Evolutionary conservation across 2,329 filamentous ascomycete species (phyloP).

Genomic region (Alternaria hordeiaustralica): DNA sequence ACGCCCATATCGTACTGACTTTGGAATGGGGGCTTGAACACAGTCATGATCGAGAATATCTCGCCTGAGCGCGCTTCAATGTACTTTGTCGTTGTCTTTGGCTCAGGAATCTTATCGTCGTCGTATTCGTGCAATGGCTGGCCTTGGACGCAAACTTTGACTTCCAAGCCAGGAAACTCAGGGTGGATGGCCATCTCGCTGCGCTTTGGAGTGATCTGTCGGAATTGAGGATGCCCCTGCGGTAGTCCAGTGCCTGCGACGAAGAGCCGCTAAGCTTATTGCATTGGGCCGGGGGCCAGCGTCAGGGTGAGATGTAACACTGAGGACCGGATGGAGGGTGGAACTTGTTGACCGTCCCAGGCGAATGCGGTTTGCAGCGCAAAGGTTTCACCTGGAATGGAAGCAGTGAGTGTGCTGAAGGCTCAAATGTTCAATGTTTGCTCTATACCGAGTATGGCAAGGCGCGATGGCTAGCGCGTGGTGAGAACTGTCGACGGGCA

Average conservation of each 20-base stretch:
- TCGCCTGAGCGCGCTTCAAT: conserved; percentile 8
- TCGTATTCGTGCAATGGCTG: conserved; percentile 15
- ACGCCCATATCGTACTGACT: neutral
- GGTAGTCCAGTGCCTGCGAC: neutral
- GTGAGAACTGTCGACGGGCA: neutral
- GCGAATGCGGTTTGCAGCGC: neutral
- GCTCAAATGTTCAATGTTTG: neutral
- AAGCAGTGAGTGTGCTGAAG: neutral
- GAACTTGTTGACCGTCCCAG: too few relatives aligned
- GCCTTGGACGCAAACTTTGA: conserved; percentile 11
- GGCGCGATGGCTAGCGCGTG: neutral
- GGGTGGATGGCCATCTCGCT: conserved; percentile 14
- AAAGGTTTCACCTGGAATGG: neutral
- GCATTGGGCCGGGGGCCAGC: neutral
- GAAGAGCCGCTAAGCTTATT: neutral
- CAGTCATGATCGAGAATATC: conserved; percentile 1
- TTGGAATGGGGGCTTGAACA: conserved; percentile 1
- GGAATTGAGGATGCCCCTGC: too few relatives aligned
- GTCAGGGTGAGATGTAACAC: neutral
- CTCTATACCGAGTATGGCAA: neutral
- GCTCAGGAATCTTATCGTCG: neutral
- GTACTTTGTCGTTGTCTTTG: neutral
- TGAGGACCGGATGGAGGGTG: too few relatives aligned
- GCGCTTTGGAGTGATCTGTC: neutral
- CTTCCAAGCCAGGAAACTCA: conserved; percentile 4